Conservation (phyloP, 2,329 filamentous ascomycete species). For the Colletotrichum eleusines region DNA sequence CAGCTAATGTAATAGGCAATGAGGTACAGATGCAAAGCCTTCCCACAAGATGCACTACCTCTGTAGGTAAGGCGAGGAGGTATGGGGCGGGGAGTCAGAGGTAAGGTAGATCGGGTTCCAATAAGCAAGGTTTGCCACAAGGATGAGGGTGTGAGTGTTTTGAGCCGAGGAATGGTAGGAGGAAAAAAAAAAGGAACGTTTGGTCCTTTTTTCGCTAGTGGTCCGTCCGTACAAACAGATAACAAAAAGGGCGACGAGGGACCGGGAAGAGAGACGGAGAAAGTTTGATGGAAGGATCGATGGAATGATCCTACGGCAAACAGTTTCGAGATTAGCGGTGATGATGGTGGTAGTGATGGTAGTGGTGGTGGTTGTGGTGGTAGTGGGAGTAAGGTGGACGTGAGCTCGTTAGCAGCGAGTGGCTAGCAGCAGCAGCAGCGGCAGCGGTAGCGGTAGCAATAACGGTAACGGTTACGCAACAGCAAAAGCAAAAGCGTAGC, state of each 20-base stretch:
- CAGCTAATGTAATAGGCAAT: slow-evolving; percentile 27
- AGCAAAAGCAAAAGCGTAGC: background rate
- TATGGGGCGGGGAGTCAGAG: slow-evolving; percentile 1
- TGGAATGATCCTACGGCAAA: slow-evolving; percentile 23
- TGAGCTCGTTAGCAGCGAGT: background rate
- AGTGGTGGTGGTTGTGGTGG: background rate
- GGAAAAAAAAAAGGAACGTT: slow-evolving; percentile 15
- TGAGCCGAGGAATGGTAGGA: slow-evolving; percentile 6
- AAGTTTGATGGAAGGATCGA: slow-evolving; percentile 2
- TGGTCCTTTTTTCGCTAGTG: slow-evolving; percentile 18
- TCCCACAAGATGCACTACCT: slow-evolving; percentile 19
- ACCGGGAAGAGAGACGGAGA: background rate
- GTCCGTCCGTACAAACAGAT: slow-evolving; percentile 10
- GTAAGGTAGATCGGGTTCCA: slow-evolving; percentile 17
- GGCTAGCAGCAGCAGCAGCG: slow-evolving; percentile 1
- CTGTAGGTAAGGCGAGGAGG: slow-evolving; percentile 22
- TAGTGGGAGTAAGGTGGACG: background rate
- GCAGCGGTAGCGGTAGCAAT: background rate
- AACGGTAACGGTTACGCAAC: slow-evolving; percentile 7
- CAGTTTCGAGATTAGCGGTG: background rate
- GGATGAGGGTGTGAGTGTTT: slow-evolving; percentile 30
- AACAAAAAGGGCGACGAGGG: background rate
- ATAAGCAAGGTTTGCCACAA: slow-evolving; percentile 39
- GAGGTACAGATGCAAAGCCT: slow-evolving; percentile 28
- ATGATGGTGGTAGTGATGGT: background rate